phyloP scores from a whole-genome alignment of 768 basidiomycete genomes.

The Termitomyces sp. region DNA sequence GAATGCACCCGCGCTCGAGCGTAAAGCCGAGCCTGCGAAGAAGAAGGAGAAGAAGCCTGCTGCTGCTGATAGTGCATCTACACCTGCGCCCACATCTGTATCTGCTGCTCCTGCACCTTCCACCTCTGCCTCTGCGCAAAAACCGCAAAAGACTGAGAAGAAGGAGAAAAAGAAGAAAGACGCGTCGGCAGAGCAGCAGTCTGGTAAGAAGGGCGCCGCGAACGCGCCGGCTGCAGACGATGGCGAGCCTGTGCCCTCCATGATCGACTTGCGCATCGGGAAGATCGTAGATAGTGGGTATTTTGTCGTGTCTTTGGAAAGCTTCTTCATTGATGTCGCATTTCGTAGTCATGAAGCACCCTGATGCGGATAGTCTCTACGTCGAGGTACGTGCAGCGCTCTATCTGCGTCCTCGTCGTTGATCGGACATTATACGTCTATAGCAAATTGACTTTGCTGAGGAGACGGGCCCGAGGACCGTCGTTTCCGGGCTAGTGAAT shows the following conservation, averaged over 20 bases:
- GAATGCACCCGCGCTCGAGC: constrained; percentile 67
- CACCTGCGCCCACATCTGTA: constrained; percentile 11
- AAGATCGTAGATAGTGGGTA: constrained; percentile 81
- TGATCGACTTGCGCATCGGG: constrained; percentile 96
- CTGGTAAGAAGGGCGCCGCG: constrained; percentile 26
- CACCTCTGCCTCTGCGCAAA: constrained; percentile 28
- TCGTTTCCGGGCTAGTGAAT: constrained; percentile 94
- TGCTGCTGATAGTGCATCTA: constrained; percentile 23
- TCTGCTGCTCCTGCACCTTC: not conserved
- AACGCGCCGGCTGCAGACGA: constrained; percentile 52
- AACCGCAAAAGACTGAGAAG: constrained; percentile 59
- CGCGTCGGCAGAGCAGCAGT: constrained; percentile 19
- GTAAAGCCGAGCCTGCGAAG: constrained; percentile 68
- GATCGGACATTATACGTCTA: not conserved
- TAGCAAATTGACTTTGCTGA: constrained; percentile 97
- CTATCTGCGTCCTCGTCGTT: not conserved
- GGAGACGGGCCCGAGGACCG: constrained; percentile 90
- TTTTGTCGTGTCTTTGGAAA: too few species aligned
- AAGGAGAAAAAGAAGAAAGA: constrained; percentile 36
- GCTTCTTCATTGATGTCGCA: not conserved
- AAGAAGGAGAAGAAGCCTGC: constrained; percentile 65
- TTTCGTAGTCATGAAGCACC: constrained; percentile 81
- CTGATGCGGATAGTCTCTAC: constrained; percentile 97
- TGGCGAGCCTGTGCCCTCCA: constrained; percentile 85
- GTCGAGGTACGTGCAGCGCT: constrained; percentile 62